These are phyloP conservation scores for Fusarium xyrophilum DNA, from an alignment of 2,329 filamentous ascomycete species.

Conservation along the genomic window DNA sequence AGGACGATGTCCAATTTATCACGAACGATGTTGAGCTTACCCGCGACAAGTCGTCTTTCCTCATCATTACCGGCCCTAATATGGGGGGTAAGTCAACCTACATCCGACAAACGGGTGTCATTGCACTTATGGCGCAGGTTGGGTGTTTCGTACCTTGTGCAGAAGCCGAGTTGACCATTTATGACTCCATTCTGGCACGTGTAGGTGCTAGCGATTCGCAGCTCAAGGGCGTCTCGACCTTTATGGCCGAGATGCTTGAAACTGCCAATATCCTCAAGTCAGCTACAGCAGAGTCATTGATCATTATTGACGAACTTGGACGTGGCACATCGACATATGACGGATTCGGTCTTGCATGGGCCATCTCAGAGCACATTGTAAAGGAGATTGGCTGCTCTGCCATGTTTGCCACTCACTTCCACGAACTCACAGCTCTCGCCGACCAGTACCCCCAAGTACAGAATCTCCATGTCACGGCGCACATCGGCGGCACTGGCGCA, in stretches of 20 bases:
- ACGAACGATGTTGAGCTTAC: constrained; percentile 91
- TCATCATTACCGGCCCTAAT: constrained; percentile 97
- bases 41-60: constrained; percentile 82
- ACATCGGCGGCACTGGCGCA: constrained; percentile 69
- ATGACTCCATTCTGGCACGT: constrained; percentile 94
- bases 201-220: constrained; percentile 96
- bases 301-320: constrained; percentile 98
- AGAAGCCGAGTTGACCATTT: constrained; percentile 91
- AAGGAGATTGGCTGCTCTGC: constrained; percentile 93
- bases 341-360: constrained; percentile 98
- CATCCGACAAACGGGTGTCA: constrained; percentile 95
- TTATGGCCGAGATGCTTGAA: constrained; percentile 99
- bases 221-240: constrained; percentile 96
- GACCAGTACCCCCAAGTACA: constrained; percentile 87
- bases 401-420: constrained; percentile 97
- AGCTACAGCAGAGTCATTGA: constrained; percentile 91
- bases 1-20: constrained; percentile 98
- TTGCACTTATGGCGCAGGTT: constrained; percentile 95
- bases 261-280: constrained; percentile 98
- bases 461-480: constrained; percentile 95
- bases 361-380: constrained; percentile 96
- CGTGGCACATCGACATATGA: constrained; percentile 98
- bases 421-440: constrained; percentile 90
- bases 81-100: constrained; percentile 99
- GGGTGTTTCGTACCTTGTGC: constrained; percentile 95